Conservation (phyloP, 495 filamentous ascomycete species). For the Ramalina peruviana region DNA sequence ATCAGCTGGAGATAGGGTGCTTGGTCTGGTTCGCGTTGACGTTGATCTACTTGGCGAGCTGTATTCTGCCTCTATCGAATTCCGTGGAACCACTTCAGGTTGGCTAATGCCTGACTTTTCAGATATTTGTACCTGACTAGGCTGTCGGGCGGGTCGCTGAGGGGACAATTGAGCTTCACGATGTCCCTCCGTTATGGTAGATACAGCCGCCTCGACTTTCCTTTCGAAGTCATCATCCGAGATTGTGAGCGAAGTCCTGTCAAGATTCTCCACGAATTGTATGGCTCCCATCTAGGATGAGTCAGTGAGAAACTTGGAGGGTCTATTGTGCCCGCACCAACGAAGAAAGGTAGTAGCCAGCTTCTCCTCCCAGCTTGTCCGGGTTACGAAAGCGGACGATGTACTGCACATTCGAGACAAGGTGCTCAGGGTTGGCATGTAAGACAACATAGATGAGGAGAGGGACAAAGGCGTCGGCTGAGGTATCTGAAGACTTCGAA, state of each 20-base stretch:
- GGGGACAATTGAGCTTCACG: conserved; percentile 35
- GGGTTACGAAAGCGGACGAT: conserved; percentile 94
- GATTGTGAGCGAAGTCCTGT: conserved; percentile 85
- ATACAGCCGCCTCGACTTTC: conserved; percentile 90
- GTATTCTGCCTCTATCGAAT: conserved; percentile 42
- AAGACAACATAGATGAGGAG: conserved; percentile 92
- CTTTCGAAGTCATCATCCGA: conserved; percentile 88
- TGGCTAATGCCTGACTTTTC: conserved; percentile 48
- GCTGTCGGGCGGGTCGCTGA: conserved; percentile 22
- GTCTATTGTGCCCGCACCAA: conserved; percentile 40
- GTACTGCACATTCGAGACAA: conserved; percentile 97
- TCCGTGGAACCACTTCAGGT: conserved; percentile 38
- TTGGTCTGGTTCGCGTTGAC: conserved; percentile 21
- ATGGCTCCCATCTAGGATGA: conserved; percentile 69
- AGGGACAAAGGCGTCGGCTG: conserved; percentile 91
- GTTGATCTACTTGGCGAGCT: conserved; percentile 31
- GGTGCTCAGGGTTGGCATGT: conserved; percentile 82
- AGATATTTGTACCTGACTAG: conserved; percentile 26
- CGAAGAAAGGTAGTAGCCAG: conserved; percentile 96
- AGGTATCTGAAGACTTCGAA: conserved; percentile 72
- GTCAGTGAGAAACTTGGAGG: conserved; percentile 1
- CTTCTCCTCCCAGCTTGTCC: conserved; percentile 91
- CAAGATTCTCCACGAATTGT: conserved; percentile 92
- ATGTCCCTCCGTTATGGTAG: conserved; percentile 87
- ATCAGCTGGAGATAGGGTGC: conserved; percentile 37